phyloP scores from a whole-genome alignment of 2,329 filamentous ascomycete genomes.

The Fusarium napiforme region DNA sequence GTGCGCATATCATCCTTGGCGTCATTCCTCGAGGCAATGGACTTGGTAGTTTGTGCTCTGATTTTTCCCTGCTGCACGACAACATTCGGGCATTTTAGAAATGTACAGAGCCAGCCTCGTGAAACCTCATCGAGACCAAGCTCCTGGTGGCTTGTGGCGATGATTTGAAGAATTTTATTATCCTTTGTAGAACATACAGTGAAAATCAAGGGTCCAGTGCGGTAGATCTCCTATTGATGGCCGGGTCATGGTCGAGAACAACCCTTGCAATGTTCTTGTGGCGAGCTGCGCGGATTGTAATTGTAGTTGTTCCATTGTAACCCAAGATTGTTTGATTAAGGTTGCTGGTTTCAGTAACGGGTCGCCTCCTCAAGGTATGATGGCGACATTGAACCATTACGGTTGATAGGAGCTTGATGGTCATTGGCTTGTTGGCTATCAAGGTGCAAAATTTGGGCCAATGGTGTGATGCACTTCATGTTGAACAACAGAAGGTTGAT shows the following conservation, averaged over 20 bases:
- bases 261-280: slow-evolving; percentile 17
- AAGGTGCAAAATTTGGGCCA: slow-evolving; percentile 35
- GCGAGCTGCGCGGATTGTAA: slow-evolving; percentile 25
- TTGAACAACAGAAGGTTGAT: slow-evolving; percentile 16
- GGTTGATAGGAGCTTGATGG: slow-evolving; percentile 26
- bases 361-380: slow-evolving; percentile 36
- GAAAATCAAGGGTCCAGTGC: slow-evolving; percentile 27
- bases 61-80: neutral
- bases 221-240: slow-evolving; percentile 31
- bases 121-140: neutral
- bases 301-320: slow-evolving; percentile 17
- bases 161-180: slow-evolving; percentile 10
- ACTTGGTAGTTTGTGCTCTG: neutral
- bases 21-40: slow-evolving; percentile 24
- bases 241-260: slow-evolving; percentile 11
- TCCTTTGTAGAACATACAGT: slow-evolving; percentile 11
- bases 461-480: slow-evolving; percentile 31
- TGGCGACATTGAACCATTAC: slow-evolving; percentile 21
- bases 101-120: neutral
- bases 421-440: slow-evolving; percentile 33
- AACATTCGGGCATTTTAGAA: slow-evolving; percentile 5
- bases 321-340: slow-evolving; percentile 13
- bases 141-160: slow-evolving; percentile 24
- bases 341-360: slow-evolving; percentile 28
- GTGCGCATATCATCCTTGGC: slow-evolving; percentile 12